Percentiles rank a stretch among this genome's conserved stretches.
Evolutionary conservation across 2,329 filamentous ascomycete species (phyloP).

Genomic region (Fusarium illudens): DNA sequence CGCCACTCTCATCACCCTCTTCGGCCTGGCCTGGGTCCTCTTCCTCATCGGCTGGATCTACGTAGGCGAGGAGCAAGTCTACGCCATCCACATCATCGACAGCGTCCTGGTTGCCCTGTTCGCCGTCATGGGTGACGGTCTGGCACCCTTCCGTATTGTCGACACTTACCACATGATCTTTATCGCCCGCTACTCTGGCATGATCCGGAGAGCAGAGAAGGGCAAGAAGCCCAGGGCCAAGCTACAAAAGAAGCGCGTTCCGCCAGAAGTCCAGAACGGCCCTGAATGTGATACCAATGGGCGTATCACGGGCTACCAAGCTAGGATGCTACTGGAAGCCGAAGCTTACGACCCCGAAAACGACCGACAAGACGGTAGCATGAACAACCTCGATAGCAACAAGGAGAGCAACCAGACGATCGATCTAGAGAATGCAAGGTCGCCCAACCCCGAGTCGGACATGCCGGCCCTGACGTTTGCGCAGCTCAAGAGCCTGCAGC

Average conservation of each 20-base stretch:
- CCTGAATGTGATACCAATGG: conserved; percentile 17
- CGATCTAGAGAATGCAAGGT: conserved; percentile 53
- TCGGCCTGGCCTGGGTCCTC: conserved; percentile 88
- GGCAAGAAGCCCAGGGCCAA: conserved; percentile 47
- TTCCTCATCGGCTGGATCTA: conserved; percentile 92
- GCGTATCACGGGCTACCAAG: conserved; percentile 33
- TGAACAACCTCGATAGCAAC: conserved; percentile 50
- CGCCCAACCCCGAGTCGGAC: conserved; percentile 53
- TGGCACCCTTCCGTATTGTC: conserved; percentile 77
- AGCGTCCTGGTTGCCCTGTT: conserved; percentile 76
- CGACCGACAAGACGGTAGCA: conserved; percentile 11
- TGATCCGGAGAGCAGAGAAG: conserved; percentile 58
- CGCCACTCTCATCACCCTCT: conserved; percentile 82
- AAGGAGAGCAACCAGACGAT: conserved; percentile 48
- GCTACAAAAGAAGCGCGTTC: conserved; percentile 34
- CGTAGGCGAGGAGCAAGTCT: conserved; percentile 75
- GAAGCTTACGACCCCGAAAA: conserved; percentile 18
- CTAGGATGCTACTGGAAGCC: conserved; percentile 26
- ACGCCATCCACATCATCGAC: conserved; percentile 75
- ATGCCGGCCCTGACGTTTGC: conserved; percentile 69
- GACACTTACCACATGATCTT: conserved; percentile 91
- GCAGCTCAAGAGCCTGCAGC: conserved; percentile 74
- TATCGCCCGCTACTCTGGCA: conserved; percentile 71
- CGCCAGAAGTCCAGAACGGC: conserved; percentile 17
- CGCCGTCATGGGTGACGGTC: conserved; percentile 73